A percentile compares a stretch with the other conserved stretches of the same genome.
phyloP scores from a whole-genome alignment of 306 rosid genomes.

The Medicago arabica region DNA sequence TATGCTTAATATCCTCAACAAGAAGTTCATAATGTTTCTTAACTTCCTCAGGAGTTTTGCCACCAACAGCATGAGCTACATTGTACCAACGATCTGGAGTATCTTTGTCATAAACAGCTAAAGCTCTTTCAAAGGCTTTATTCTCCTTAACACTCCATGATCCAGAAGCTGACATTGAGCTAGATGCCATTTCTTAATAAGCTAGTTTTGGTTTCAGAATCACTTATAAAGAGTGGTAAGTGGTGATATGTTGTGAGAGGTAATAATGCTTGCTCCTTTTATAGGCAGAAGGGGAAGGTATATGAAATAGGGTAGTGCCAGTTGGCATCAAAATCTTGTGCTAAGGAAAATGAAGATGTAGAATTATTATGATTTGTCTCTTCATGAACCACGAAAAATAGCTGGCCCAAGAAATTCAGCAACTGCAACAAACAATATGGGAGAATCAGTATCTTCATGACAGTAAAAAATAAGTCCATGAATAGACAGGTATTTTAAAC shows the following conservation, averaged over 20 bases:
- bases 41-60: slow-evolving; percentile 84
- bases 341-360: slow-evolving; percentile 37
- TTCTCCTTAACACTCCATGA: slow-evolving; percentile 92
- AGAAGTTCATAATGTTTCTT: slow-evolving; percentile 82
- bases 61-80: slow-evolving; percentile 87
- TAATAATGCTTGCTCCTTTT: slow-evolving; percentile 62
- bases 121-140: slow-evolving; percentile 91
- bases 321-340: slow-evolving; percentile 63
- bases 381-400: slow-evolving; percentile 59
- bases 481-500: neutral
- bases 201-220: slow-evolving; percentile 4
- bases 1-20: slow-evolving; percentile 73
- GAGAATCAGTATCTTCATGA: slow-evolving; percentile 62
- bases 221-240: slow-evolving; percentile 20
- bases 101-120: slow-evolving; percentile 86
- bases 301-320: slow-evolving; percentile 57
- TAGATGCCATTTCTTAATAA: slow-evolving; percentile 63
- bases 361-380: slow-evolving; percentile 74
- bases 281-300: slow-evolving; percentile 54
- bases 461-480: slow-evolving; percentile 33
- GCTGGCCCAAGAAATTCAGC: slow-evolving; percentile 49
- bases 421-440: slow-evolving; percentile 42
- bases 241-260: slow-evolving; percentile 48
- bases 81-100: slow-evolving; percentile 95
- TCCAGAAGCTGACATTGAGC: slow-evolving; percentile 74